Conservation (phyloP, 2,329 filamentous ascomycete genomes). For the Kalmusia sp. region DNA sequence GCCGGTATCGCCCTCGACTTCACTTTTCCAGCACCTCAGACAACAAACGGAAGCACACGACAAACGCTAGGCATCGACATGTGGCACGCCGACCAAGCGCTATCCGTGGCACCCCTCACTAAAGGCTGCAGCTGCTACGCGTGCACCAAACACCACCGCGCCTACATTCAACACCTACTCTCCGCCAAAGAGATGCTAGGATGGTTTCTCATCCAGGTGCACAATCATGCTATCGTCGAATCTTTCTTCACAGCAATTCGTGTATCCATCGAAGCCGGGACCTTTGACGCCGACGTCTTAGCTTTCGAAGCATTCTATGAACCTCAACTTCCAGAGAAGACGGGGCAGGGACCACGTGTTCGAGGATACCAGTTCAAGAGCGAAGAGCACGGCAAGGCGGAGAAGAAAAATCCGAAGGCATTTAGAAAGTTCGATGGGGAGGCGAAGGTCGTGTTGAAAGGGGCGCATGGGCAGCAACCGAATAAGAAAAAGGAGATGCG, state of each 20-base stretch:
- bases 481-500: constrained; percentile 30
- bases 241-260: constrained; percentile 78
- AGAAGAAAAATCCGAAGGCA: constrained; percentile 42
- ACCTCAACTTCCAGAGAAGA: constrained; percentile 72
- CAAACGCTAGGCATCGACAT: constrained; percentile 75
- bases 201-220: constrained; percentile 90
- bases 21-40: constrained; percentile 64
- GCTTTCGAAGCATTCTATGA: constrained; percentile 75
- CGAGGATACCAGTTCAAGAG: constrained; percentile 44
- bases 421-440: constrained; percentile 37
- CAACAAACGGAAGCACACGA: constrained; percentile 19
- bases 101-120: constrained; percentile 67
- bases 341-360: constrained; percentile 73
- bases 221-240: constrained; percentile 80
- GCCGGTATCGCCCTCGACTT: constrained; percentile 86
- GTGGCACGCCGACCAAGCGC: constrained; percentile 68
- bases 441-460: constrained; percentile 32
- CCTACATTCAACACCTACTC: constrained; percentile 87
- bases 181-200: constrained; percentile 94
- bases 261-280: constrained; percentile 63
- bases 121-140: constrained; percentile 78
- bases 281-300: constrained; percentile 61
- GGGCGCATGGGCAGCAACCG: constrained; percentile 39
- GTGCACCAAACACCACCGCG: constrained; percentile 82
- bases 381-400: constrained; percentile 35